phyloP scores from a whole-genome alignment of 177 flowering plant species.

The Vitis hybrid region DNA sequence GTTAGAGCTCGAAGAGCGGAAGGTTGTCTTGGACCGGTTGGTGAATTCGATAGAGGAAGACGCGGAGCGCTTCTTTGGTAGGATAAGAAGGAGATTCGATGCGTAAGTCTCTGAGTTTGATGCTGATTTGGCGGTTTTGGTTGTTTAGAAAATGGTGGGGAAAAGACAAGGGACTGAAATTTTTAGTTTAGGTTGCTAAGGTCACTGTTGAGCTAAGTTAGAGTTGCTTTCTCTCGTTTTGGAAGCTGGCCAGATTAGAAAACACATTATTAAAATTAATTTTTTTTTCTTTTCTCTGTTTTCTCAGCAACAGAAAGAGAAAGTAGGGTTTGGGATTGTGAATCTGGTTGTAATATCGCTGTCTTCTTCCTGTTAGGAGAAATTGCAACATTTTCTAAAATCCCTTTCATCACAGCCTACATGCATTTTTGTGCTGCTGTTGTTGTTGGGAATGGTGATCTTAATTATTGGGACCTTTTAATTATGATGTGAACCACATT shows the following conservation, averaged over 20 bases:
- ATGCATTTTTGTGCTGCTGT: too few relatives aligned
- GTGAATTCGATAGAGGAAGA: constrained; percentile 56
- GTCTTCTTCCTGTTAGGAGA: too few relatives aligned
- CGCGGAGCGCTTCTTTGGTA: constrained; percentile 55
- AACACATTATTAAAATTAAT: too few relatives aligned
- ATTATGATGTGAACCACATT: too few relatives aligned
- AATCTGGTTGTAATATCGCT: too few relatives aligned
- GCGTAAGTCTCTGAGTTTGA: constrained; percentile 40
- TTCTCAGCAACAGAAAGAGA: too few relatives aligned
- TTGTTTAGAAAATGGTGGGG: neutral
- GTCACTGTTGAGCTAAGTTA: neutral
- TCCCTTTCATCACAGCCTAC: too few relatives aligned
- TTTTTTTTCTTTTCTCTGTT: too few relatives aligned
- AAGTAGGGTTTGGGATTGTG: too few relatives aligned
- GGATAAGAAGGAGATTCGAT: constrained; percentile 78
- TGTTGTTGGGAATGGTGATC: too few relatives aligned
- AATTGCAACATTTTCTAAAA: too few relatives aligned
- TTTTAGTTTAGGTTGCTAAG: neutral
- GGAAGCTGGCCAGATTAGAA: neutral
- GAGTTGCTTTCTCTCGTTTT: neutral
- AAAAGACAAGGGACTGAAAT: neutral
- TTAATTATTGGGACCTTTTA: too few relatives aligned
- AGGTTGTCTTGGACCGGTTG: constrained; percentile 68
- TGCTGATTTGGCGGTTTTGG: neutral
- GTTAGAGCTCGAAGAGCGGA: constrained; percentile 52